Evolutionary conservation across 2,329 filamentous ascomycete species (phyloP).

Genomic region (Penicillium sp.): DNA sequence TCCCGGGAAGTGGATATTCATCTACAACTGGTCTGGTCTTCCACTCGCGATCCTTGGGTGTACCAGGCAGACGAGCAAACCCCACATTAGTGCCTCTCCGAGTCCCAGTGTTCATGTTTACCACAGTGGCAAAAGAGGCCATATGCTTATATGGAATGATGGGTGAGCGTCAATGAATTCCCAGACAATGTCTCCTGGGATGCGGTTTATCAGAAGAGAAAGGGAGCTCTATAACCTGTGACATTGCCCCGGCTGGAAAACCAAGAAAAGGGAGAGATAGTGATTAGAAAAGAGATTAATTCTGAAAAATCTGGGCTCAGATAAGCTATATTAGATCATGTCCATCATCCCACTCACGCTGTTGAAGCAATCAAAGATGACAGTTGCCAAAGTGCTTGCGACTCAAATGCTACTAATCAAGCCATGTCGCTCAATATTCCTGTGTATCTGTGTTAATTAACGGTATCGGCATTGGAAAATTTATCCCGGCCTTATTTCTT

Average conservation of each 20-base stretch:
- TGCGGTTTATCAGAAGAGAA: not conserved
- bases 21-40: too few species aligned
- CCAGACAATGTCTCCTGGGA: not conserved
- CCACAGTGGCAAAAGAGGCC: not conserved
- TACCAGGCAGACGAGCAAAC: not conserved
- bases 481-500: slow-evolving; percentile 6
- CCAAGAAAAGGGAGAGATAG: not conserved
- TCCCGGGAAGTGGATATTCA: too few species aligned
- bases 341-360: not conserved
- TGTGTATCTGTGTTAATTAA: not conserved
- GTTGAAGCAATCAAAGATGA: not conserved
- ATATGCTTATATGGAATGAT: not conserved
- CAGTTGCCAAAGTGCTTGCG: not conserved
- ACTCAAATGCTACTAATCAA: not conserved
- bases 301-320: not conserved
- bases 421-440: not conserved
- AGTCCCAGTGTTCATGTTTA: not conserved
- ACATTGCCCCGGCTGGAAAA: not conserved
- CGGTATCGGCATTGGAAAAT: not conserved
- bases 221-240: too few species aligned
- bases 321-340: not conserved
- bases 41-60: too few species aligned
- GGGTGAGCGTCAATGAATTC: not conserved
- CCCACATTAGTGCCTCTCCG: not conserved
- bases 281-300: too few species aligned